phyloP scores from a whole-genome alignment of 179 eudicot genomes.

The Corrigiola litoralis region DNA sequence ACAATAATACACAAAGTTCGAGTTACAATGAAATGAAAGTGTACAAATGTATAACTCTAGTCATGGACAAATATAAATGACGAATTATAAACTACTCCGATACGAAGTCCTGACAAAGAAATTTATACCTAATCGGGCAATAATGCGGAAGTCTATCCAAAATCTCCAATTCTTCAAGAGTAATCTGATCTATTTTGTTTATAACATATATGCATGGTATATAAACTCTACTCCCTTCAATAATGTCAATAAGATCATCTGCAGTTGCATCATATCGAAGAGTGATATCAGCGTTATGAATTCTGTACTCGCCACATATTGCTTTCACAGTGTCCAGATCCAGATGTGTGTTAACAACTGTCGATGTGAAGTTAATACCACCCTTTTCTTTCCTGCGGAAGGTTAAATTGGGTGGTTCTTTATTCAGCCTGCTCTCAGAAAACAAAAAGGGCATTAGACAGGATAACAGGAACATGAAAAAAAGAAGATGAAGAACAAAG shows the following conservation, averaged over 20 bases:
- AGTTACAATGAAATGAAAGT: too few species aligned
- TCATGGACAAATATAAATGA: background rate
- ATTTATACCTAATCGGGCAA: conserved; percentile 91
- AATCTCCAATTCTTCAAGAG: conserved; percentile 93
- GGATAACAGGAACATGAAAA: background rate
- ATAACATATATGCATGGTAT: conserved; percentile 92
- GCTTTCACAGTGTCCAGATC: conserved; percentile 99
- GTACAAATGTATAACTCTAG: background rate
- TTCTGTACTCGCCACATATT: conserved; percentile 89
- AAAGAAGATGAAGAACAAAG: background rate
- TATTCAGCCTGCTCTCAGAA: conserved; percentile 63
- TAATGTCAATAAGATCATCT: conserved; percentile 97
- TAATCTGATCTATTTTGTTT: conserved; percentile 96
- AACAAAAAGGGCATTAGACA: background rate
- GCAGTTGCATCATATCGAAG: conserved; percentile 95
- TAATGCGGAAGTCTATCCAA: conserved; percentile 97
- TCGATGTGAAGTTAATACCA: conserved; percentile 93
- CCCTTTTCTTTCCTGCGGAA: conserved; percentile 97
- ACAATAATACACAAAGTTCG: too few species aligned
- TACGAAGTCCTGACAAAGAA: background rate
- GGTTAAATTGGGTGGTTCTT: conserved; percentile 94
- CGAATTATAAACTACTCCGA: background rate
- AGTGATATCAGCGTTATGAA: conserved; percentile 93
- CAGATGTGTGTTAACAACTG: conserved; percentile 77
- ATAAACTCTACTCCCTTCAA: conserved; percentile 95